These are phyloP conservation scores for Komagataella phaffii DNA, from an alignment of 805 yeast genomes.

Conservation along the genomic window DNA sequence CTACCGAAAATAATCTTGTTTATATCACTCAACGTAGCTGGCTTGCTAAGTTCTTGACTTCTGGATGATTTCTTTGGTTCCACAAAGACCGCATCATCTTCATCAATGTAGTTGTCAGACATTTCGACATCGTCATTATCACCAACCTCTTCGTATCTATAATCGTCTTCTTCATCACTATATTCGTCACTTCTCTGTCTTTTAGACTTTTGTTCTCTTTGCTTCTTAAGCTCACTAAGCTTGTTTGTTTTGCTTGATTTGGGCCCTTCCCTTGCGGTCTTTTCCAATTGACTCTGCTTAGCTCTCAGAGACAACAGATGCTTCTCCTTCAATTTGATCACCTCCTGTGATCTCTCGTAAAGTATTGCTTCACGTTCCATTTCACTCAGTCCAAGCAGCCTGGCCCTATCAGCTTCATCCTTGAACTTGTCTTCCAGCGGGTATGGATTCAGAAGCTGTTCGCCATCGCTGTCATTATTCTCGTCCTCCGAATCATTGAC, in stretches of 20 bases:
- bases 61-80: slow-evolving; percentile 20
- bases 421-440: slow-evolving; percentile 89
- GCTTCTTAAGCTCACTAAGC: slow-evolving; percentile 20
- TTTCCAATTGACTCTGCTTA: slow-evolving; percentile 33
- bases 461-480: slow-evolving; percentile 22
- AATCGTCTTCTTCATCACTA: slow-evolving; percentile 23
- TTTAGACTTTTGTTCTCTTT: slow-evolving; percentile 20
- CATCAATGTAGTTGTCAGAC: slow-evolving; percentile 26
- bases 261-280: slow-evolving; percentile 14
- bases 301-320: slow-evolving; percentile 75
- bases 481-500: slow-evolving; percentile 14
- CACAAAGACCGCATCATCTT: slow-evolving; percentile 25
- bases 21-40: slow-evolving; percentile 47
- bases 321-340: slow-evolving; percentile 80
- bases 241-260: slow-evolving; percentile 17
- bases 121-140: slow-evolving; percentile 25
- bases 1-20: slow-evolving; percentile 71
- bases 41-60: slow-evolving; percentile 26
- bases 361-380: slow-evolving; percentile 83
- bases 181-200: slow-evolving; percentile 10
- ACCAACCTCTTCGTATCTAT: slow-evolving; percentile 21
- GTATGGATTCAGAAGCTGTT: slow-evolving; percentile 53
- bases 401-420: slow-evolving; percentile 62
- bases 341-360: slow-evolving; percentile 85
- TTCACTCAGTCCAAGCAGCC: slow-evolving; percentile 68